Base-by-base conservation (phyloP, 345 rosid species). In the Brassica incana region DNA sequence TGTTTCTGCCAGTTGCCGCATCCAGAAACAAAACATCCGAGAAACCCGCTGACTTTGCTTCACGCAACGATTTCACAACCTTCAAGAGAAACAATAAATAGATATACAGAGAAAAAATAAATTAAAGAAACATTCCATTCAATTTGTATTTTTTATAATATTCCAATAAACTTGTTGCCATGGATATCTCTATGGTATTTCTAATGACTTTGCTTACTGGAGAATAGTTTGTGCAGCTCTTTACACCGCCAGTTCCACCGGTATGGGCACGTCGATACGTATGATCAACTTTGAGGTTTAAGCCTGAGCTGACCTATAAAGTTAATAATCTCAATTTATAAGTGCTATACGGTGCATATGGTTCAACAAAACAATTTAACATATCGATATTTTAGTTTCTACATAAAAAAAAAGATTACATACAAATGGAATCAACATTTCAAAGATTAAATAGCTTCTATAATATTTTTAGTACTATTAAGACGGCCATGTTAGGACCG, bases 201-300 rank as follows among this genome's bases (percentile, higher is more conserved):
- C 58, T 14, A 14, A 16, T 50, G 58, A n/a, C 58, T 50, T 50
- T 5, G 18, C 58, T 50, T 50, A 88, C 95, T 0, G 90, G 88
- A 27, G 95, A 84, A 77, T 90, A 90, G 54, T 92, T 90, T 50
- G 81, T 83, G 73, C 91, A 82, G 18, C 90, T 71, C 80, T 92
- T 89, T 38, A 90, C 75, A 15, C 89, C 86, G 7, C 92, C 93
- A 0, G 95, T 88, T 73, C 92, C 97, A 66, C 92, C 92, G 9
- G 77, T 74, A 36, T 75, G 77, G 35, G 95, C 87, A 8, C 92
- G 79, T 20, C 67, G 84, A n/a, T 81, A 65, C 23, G 78, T 74
- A 25, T 90, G 85, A 80, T 89, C 88, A 5, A 90, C 87, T 6
- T 82, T 10, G 65, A 89, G 81, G 79, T 85, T 79, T 65, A 88